Conservation (phyloP, 1,139 yeast species). For the Geotrichum carabidarum region DNA sequence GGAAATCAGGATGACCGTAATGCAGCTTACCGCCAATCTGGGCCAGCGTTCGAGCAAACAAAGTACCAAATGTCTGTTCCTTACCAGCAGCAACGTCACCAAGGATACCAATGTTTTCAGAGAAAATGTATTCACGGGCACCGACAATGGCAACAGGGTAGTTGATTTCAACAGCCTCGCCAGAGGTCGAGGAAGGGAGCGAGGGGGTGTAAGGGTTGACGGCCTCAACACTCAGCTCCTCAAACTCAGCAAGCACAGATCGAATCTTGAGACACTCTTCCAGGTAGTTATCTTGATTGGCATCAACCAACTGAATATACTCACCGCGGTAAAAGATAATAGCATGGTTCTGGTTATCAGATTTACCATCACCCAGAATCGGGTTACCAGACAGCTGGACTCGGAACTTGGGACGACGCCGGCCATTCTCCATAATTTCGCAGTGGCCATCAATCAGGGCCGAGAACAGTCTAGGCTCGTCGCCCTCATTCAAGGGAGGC, state of each 20-base stretch:
- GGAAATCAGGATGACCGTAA: constrained; percentile 99
- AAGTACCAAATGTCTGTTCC: constrained; percentile 98
- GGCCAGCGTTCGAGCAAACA: constrained; percentile 94
- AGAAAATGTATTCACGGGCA: constrained; percentile 98
- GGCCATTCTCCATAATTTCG: constrained; percentile 94
- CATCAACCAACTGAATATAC: constrained; percentile 95
- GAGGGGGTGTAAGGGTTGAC: constrained; percentile 44
- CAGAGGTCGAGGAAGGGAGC: constrained; percentile 21
- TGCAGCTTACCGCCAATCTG: constrained; percentile 98
- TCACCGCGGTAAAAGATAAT: constrained; percentile 97
- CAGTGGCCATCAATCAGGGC: constrained; percentile 98
- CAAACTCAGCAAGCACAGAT: constrained; percentile 95
- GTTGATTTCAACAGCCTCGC: constrained; percentile 39
- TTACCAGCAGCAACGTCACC: constrained; percentile 99
- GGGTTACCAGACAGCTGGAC: constrained; percentile 98
- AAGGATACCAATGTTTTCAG: constrained; percentile 95
- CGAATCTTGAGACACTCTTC: constrained; percentile 98
- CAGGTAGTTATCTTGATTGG: constrained; percentile 95
- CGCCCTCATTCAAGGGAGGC: constrained; percentile 84
- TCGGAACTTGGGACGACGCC: constrained; percentile 98
- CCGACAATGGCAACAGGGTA: constrained; percentile 97
- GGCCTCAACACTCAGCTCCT: constrained; percentile 70
- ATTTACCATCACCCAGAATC: constrained; percentile 98
- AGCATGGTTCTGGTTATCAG: constrained; percentile 98
- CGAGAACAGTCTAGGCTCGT: constrained; percentile 94